phyloP scores from a whole-genome alignment of 2,329 filamentous ascomycete species.

The Diaporthe australafricana region DNA sequence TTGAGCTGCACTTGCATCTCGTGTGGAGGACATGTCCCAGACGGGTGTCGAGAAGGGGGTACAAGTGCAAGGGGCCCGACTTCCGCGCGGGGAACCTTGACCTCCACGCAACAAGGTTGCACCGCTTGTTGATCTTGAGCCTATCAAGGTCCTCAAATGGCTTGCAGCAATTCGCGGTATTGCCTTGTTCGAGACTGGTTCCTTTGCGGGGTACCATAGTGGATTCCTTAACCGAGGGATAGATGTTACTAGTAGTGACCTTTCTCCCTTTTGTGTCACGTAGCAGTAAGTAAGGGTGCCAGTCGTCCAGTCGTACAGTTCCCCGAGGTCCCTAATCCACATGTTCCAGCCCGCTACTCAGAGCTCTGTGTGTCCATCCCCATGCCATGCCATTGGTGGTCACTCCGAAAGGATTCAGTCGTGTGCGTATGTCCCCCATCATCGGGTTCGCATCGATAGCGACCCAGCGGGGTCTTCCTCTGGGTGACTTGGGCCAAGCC shows the following conservation, averaged over 20 bases:
- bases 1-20: not conserved
- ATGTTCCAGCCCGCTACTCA: not conserved
- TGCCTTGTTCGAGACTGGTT: conserved; percentile 16
- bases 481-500: not conserved
- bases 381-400: not conserved
- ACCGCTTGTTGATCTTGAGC: not conserved
- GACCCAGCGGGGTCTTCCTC: not conserved
- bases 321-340: not conserved
- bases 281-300: not conserved
- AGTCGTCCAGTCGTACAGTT: not conserved
- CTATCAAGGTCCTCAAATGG: not conserved
- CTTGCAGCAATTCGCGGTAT: conserved; percentile 3
- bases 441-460: not conserved
- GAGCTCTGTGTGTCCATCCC: not conserved
- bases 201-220: conserved; percentile 8
- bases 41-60: not conserved
- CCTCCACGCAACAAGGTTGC: conserved; percentile 16
- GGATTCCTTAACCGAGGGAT: not conserved
- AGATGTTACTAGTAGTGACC: too few species aligned
- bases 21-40: not conserved
- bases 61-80: not conserved
- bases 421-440: not conserved
- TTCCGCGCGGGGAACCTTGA: conserved; percentile 19
- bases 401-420: not conserved
- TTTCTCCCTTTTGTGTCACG: not conserved